Base-by-base conservation (phyloP, 108 stramenopile genomes). In the Mediolabrus comicus region DNA sequence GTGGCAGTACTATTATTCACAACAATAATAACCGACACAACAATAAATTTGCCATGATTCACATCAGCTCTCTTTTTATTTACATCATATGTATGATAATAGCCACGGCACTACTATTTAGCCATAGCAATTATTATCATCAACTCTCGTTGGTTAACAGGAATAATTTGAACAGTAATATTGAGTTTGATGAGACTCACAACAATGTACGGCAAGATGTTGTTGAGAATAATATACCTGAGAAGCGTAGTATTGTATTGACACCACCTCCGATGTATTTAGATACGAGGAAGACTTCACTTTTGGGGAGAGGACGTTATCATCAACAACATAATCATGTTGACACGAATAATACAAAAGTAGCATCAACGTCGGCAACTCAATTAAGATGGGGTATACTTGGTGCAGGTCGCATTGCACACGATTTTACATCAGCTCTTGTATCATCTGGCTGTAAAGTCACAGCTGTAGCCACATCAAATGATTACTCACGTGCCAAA, bases 341-440 rank as follows among this genome's bases (percentile, higher is more conserved):
- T 30, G 29, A 51, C 30, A 27, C 32, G 27, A 41, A 17, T 5
- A 31, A 53, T 35, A 25, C 3, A 17, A 30, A 43, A 17, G 4
- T 17, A n/a, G n/a, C n/a, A n/a, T n/a, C n/a, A n/a, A n/a, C n/a
- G n/a, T n/a, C n/a, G n/a, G n/a, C n/a, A 43, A 4, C 84, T 39
- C 79, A 80, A 4, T 71, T 92, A 59, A 74, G 84, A 62, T 92
- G 91, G 91, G 91, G 88, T 10, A 67, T 87, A 13, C 26, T 83
- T 28, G 91, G 91, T 10, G 84, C 85, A 41, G 91, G 91, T 3
- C 62, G 79, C 60, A 65, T 89, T 74, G 73, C 91, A 78, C 73
- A 69, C 46, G 33, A 87, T 88, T 79, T 35, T n/a, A 62, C 84
- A 65, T 53, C 69, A 56, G 38, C 84, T 46, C 78, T 77, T 17